A percentile compares a stretch with the other conserved stretches of the same genome.
Evolutionary conservation across 164 flowering plant species (phyloP).

Genomic region (Stephania cephalantha): DNA sequence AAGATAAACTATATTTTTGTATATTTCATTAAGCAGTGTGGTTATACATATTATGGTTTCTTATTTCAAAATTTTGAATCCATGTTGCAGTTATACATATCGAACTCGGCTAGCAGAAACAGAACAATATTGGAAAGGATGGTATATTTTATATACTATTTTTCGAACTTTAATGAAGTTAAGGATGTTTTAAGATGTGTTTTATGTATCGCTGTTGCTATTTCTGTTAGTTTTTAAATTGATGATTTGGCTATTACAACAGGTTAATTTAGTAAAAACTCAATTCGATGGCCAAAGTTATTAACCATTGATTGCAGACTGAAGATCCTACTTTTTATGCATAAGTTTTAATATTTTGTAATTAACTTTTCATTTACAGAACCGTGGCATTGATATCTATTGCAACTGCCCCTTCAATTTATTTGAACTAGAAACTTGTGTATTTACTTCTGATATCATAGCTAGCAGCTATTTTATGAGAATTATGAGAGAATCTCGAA

Average conservation of each 20-base stretch:
- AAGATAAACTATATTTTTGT: neutral
- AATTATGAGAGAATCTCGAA: no score
- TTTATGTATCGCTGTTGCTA: neutral
- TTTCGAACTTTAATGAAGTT: neutral
- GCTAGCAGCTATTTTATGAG: no score
- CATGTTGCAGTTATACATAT: constrained; percentile 63
- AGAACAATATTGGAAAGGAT: constrained; percentile 90
- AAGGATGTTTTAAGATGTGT: neutral
- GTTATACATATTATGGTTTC: neutral
- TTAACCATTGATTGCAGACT: neutral
- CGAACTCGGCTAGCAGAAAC: constrained; percentile 76
- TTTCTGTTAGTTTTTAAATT: neutral
- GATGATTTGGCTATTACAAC: neutral
- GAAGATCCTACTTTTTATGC: no score
- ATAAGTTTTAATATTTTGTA: no score
- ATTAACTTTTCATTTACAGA: no score
- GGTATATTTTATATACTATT: constrained; percentile 36
- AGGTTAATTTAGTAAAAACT: neutral
- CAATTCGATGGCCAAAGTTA: neutral
- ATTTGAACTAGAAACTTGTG: no score
- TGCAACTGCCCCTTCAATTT: no score
- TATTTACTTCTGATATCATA: no score
- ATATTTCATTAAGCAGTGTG: constrained; percentile 3
- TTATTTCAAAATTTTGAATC: constrained; percentile 19
- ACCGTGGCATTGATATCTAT: no score